These are phyloP conservation scores for Tephrocybe rancida DNA, from an alignment of 768 basidiomycete genomes.

Conservation along the genomic window DNA sequence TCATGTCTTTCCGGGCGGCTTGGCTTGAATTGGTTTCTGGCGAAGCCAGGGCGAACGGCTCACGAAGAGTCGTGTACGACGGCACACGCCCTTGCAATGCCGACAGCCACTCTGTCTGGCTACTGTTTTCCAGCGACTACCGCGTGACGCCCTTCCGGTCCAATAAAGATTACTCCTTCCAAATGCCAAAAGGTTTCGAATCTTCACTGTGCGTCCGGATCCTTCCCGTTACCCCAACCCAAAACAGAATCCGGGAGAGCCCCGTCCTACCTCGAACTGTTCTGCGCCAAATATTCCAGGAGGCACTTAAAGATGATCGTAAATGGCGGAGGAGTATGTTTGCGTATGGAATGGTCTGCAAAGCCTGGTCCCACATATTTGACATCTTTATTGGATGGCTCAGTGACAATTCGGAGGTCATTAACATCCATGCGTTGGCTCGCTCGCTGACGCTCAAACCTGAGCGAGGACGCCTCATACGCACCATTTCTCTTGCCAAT, in stretches of 20 bases:
- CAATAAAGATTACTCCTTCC: too few relatives aligned
- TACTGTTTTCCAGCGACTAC: background rate
- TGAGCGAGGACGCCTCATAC: background rate
- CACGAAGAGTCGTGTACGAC: background rate
- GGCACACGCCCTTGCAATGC: background rate
- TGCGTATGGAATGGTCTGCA: background rate
- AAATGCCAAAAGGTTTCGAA: background rate
- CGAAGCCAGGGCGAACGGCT: background rate
- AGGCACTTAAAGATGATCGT: background rate
- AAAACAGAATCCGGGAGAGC: background rate
- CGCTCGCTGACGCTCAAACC: background rate
- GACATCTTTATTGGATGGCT: background rate
- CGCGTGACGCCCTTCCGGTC: too few relatives aligned
- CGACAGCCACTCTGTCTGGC: background rate
- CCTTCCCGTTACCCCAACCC: background rate
- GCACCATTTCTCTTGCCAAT: background rate
- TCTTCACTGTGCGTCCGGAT: background rate
- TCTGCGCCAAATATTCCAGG: background rate
- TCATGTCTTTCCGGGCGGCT: too few relatives aligned
- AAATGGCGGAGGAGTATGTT: background rate
- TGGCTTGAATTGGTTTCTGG: background rate
- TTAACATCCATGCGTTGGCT: background rate
- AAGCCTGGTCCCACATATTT: background rate
- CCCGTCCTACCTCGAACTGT: background rate
- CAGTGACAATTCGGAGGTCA: rapidly evolving